Evolutionary conservation across 2,329 filamentous ascomycete species (phyloP).

Genomic region (Diaporthe velutina): DNA sequence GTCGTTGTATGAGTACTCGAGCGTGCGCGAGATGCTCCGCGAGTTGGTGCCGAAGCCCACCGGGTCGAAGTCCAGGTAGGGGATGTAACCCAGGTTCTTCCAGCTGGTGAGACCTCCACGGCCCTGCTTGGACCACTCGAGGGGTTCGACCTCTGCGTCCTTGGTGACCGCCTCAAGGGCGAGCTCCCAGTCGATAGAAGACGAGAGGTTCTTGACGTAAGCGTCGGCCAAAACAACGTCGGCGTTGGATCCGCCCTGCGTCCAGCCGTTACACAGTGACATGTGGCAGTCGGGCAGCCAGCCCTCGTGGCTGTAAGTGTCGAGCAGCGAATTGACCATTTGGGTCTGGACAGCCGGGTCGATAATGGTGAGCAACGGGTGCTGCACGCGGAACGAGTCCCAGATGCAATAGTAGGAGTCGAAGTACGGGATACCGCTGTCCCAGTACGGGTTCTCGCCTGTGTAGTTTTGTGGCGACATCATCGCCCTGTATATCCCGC

Average conservation of each 20-base stretch:
- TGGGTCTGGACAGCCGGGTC: slow-evolving; percentile 70
- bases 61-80: slow-evolving; percentile 71
- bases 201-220: slow-evolving; percentile 71
- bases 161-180: slow-evolving; percentile 75
- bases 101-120: slow-evolving; percentile 75
- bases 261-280: slow-evolving; percentile 75
- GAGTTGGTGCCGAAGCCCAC: slow-evolving; percentile 72
- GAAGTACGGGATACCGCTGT: slow-evolving; percentile 72
- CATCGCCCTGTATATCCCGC: slow-evolving; percentile 70
- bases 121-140: slow-evolving; percentile 74
- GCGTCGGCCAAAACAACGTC: slow-evolving; percentile 74
- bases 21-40: slow-evolving; percentile 74
- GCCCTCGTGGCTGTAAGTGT: slow-evolving; percentile 74
- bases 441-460: slow-evolving; percentile 73
- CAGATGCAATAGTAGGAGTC: slow-evolving; percentile 71
- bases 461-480: slow-evolving; percentile 77
- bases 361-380: slow-evolving; percentile 73
- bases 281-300: slow-evolving; percentile 78
- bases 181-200: slow-evolving; percentile 69
- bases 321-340: slow-evolving; percentile 74
- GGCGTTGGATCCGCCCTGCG: slow-evolving; percentile 76
- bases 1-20: slow-evolving; percentile 77
- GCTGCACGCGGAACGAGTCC: slow-evolving; percentile 73
- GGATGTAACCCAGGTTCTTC: slow-evolving; percentile 75
- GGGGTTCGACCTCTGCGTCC: slow-evolving; percentile 72